phyloP scores from a whole-genome alignment of 2,329 filamentous ascomycete species.

The Myotisia sp. region DNA sequence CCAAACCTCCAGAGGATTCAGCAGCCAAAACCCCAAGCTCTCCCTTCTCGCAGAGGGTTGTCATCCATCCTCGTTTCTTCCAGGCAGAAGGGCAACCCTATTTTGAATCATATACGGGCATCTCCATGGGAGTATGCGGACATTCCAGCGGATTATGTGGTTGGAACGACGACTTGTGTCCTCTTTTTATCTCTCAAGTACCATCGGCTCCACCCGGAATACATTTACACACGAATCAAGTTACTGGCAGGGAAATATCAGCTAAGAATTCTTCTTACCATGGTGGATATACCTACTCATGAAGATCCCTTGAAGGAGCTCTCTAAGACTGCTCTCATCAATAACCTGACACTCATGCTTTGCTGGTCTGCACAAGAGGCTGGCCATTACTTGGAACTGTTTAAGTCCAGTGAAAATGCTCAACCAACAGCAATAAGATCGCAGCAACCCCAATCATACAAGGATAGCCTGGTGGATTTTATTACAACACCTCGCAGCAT shows the following conservation, averaged over 20 bases:
- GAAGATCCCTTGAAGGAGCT: slow-evolving; percentile 80
- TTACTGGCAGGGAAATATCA: slow-evolving; percentile 73
- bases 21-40: slow-evolving; percentile 78
- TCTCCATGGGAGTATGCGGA: slow-evolving; percentile 94
- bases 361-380: slow-evolving; percentile 93
- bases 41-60: slow-evolving; percentile 51
- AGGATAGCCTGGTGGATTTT: slow-evolving; percentile 80
- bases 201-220: slow-evolving; percentile 91
- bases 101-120: slow-evolving; percentile 66
- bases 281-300: slow-evolving; percentile 93
- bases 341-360: slow-evolving; percentile 79
- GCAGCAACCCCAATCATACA: slow-evolving; percentile 68
- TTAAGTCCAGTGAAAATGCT: slow-evolving; percentile 87
- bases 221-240: slow-evolving; percentile 87
- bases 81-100: slow-evolving; percentile 87
- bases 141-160: slow-evolving; percentile 84
- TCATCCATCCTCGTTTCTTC: slow-evolving; percentile 80
- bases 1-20: slow-evolving; percentile 48
- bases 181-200: slow-evolving; percentile 93
- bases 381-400: slow-evolving; percentile 82
- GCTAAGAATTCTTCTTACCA: slow-evolving; percentile 69
- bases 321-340: slow-evolving; percentile 81
- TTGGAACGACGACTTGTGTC: slow-evolving; percentile 76
- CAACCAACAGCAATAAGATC: slow-evolving; percentile 69
- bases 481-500: slow-evolving; percentile 78